A percentile compares a stretch with the other conserved stretches of the same genome.
Conservation (phyloP, 306 rosid species). For the Vigna radiata region DNA sequence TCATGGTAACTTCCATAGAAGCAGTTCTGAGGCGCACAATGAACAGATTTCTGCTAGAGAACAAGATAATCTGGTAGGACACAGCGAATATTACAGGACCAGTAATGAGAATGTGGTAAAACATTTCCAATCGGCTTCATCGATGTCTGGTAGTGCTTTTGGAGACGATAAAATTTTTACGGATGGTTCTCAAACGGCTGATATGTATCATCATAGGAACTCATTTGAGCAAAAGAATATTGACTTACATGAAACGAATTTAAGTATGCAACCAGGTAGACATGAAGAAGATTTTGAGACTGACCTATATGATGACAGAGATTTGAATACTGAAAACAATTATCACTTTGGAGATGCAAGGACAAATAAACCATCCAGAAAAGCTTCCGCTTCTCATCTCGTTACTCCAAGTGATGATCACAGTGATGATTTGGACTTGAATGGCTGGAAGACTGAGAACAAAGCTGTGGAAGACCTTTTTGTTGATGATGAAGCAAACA, state of each 20-base stretch:
- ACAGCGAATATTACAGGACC: conserved; percentile 45
- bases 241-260: conserved; percentile 45
- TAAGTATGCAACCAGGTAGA: conserved; percentile 54
- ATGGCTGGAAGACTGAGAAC: conserved; percentile 35
- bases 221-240: conserved; percentile 55
- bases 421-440: conserved; percentile 47
- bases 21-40: conserved; percentile 48
- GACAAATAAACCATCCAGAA: conserved; percentile 51
- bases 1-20: conserved; percentile 39
- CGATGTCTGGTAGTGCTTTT: conserved; percentile 38
- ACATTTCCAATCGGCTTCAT: conserved; percentile 51
- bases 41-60: conserved; percentile 43
- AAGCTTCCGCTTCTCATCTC: conserved; percentile 55
- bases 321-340: conserved; percentile 50
- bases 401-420: conserved; percentile 51
- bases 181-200: conserved; percentile 48
- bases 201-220: conserved; percentile 49
- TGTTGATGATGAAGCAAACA: conserved; percentile 55
- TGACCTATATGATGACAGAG: conserved; percentile 48
- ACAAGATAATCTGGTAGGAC: conserved; percentile 45
- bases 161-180: conserved; percentile 47
- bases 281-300: conserved; percentile 49
- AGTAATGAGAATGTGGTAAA: conserved; percentile 47
- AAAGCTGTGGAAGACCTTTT: conserved; percentile 49
- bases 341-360: conserved; percentile 53